These are phyloP conservation scores for Tranzscheliella williamsii DNA, from an alignment of 1,284 basidiomycete species.

Conservation along the genomic window DNA sequence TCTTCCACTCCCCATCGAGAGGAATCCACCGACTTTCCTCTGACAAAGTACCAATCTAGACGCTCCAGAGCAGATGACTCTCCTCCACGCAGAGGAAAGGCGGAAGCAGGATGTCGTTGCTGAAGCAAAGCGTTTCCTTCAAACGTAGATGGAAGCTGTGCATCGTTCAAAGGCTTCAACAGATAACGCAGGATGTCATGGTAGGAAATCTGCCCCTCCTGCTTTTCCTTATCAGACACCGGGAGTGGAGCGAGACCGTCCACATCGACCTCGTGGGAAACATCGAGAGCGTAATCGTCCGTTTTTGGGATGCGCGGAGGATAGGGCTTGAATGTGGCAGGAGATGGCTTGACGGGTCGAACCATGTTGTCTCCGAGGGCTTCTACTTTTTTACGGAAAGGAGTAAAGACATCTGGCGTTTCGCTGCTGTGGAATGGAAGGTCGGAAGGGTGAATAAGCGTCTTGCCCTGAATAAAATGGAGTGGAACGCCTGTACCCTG, in stretches of 20 bases:
- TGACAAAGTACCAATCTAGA: constrained; percentile 56
- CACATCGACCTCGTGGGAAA: constrained; percentile 55
- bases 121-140: constrained; percentile 45
- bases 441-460: constrained; percentile 60
- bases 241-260: constrained; percentile 43
- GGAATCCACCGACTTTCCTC: constrained; percentile 52
- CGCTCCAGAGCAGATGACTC: constrained; percentile 53
- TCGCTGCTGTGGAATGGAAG: constrained; percentile 63
- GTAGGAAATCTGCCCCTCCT: constrained; percentile 50
- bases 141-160: constrained; percentile 36
- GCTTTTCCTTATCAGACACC: constrained; percentile 38
- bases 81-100: constrained; percentile 52
- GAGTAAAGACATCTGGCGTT: constrained; percentile 65
- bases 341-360: constrained; percentile 38
- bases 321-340: constrained; percentile 46
- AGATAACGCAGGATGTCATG: constrained; percentile 54
- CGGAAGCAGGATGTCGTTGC: constrained; percentile 51
- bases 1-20: constrained; percentile 48
- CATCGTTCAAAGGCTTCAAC: constrained; percentile 48
- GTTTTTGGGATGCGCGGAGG: constrained; percentile 35
- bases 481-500: constrained; percentile 35
- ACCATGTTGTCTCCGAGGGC: constrained; percentile 61
- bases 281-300: constrained; percentile 49
- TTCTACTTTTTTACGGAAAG: constrained; percentile 65
- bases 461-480: constrained; percentile 50